phyloP scores from a whole-genome alignment of 2,329 filamentous ascomycete species.

The Aplosporella prunicola region DNA sequence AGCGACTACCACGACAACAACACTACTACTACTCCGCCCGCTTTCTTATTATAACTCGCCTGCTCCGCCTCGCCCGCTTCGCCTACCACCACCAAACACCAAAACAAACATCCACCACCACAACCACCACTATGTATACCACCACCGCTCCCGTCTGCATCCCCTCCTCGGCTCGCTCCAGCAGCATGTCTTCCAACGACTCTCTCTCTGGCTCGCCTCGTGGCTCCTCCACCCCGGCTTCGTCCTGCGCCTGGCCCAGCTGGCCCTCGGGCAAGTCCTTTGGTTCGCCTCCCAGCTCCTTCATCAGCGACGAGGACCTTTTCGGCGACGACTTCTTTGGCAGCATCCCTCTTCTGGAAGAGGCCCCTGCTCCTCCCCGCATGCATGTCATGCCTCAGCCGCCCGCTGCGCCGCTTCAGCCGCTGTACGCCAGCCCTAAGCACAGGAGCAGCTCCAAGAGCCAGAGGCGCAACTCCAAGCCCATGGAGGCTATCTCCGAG shows the following conservation, averaged over 20 bases:
- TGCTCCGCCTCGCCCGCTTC: background rate
- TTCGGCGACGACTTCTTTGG: slow-evolving; percentile 30
- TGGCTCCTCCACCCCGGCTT: slow-evolving; percentile 17
- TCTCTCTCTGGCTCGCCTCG: slow-evolving; percentile 23
- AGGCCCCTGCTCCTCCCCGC: slow-evolving; percentile 32
- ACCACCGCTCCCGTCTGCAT: slow-evolving; percentile 1
- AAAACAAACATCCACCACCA: background rate
- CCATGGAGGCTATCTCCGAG: slow-evolving; percentile 34
- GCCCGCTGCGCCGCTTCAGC: slow-evolving; percentile 28
- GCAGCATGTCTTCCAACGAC: slow-evolving; percentile 16
- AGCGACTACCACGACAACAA: background rate
- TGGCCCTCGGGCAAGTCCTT: slow-evolving; percentile 31
- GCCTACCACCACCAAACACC: background rate
- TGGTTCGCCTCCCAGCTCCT: slow-evolving; percentile 25
- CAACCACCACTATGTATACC: background rate
- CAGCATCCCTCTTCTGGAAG: slow-evolving; percentile 25
- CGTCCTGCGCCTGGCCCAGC: slow-evolving; percentile 31
- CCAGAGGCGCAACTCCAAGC: slow-evolving; percentile 30
- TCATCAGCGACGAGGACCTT: slow-evolving; percentile 33
- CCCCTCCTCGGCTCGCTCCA: slow-evolving; percentile 22
- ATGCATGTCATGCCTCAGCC: slow-evolving; percentile 16
- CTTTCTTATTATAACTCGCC: no score
- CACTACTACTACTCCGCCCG: slow-evolving; percentile 4
- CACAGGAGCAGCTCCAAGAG: slow-evolving; percentile 31
- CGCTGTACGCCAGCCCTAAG: slow-evolving; percentile 30